Percentiles rank a stretch among this genome's conserved stretches.
These are phyloP conservation scores for Alternaria panax DNA, from an alignment of 2,329 filamentous ascomycete species.

Conservation along the genomic window DNA sequence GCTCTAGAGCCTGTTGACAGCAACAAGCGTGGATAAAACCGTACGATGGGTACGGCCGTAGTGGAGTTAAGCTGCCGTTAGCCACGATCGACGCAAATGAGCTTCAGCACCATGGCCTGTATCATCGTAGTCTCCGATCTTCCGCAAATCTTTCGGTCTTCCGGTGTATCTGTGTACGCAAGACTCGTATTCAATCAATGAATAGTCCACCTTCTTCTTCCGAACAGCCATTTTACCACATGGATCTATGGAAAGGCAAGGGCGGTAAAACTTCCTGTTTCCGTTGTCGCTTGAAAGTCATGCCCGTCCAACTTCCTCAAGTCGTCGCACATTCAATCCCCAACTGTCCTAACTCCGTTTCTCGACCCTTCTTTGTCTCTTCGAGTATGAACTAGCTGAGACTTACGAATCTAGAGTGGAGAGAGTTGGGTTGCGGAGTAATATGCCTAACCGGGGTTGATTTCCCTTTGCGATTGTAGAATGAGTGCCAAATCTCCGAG, in stretches of 20 bases:
- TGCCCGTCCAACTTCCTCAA: too few species aligned
- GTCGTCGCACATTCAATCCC: too few species aligned
- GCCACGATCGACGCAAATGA: neutral
- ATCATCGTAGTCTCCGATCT: neutral
- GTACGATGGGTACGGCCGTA: neutral
- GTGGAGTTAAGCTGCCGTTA: neutral
- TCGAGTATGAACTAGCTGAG: neutral
- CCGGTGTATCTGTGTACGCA: neutral
- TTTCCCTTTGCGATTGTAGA: neutral
- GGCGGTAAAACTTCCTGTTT: neutral
- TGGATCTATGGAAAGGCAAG: neutral
- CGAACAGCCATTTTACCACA: neutral
- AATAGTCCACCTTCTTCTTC: neutral
- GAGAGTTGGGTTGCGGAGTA: neutral
- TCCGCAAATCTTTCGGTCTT: neutral
- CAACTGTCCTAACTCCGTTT: neutral
- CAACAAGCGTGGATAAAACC: neutral
- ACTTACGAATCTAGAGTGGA: neutral
- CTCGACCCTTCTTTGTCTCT: too few species aligned
- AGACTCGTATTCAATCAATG: neutral
- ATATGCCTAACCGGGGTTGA: neutral
- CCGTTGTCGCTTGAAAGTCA: neutral
- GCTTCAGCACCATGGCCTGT: neutral
- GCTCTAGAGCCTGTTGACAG: neutral
- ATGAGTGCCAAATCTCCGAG: neutral